These are phyloP conservation scores for Kwoniella pini DNA, from an alignment of 768 basidiomycete species.

Conservation along the genomic window DNA sequence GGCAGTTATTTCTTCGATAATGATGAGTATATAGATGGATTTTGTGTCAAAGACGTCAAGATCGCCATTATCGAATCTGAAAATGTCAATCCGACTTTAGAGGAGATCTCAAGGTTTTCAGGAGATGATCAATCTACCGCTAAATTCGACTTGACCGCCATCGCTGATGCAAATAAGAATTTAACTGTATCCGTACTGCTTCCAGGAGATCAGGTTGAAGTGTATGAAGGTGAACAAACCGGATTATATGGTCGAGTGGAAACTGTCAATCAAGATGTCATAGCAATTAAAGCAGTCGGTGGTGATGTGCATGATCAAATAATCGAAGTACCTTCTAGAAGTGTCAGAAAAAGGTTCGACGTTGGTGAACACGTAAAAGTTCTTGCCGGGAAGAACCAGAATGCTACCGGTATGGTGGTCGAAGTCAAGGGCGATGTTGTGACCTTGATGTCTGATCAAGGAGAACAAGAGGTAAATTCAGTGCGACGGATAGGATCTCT, in stretches of 20 bases:
- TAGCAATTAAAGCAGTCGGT: slow-evolving; percentile 69
- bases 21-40: slow-evolving; percentile 92
- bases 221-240: slow-evolving; percentile 93
- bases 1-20: slow-evolving; percentile 77
- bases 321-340: slow-evolving; percentile 61
- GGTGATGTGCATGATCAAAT: slow-evolving; percentile 65
- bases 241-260: slow-evolving; percentile 92
- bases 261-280: slow-evolving; percentile 80
- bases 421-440: slow-evolving; percentile 79
- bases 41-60: slow-evolving; percentile 94
- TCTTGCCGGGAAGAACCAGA: slow-evolving; percentile 88
- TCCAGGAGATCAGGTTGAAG: slow-evolving; percentile 95
- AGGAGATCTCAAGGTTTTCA: slow-evolving; percentile 91
- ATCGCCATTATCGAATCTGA: slow-evolving; percentile 60
- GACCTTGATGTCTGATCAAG: slow-evolving; percentile 96
- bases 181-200: slow-evolving; percentile 92
- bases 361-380: slow-evolving; percentile 99
- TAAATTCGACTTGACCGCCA: slow-evolving; percentile 79
- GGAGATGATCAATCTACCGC: slow-evolving; percentile 66
- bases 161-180: slow-evolving; percentile 88
- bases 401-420: slow-evolving; percentile 94
- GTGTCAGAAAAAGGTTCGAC: slow-evolving; percentile 92
- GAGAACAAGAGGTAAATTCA: slow-evolving; percentile 77
- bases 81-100: slow-evolving; percentile 89
- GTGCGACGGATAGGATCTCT: too few species aligned